A percentile compares a stretch with the other conserved stretches of the same genome.
Evolutionary conservation across 2,329 filamentous ascomycete genomes (phyloP).

Genomic region (Dendrostoma leiphaemia): DNA sequence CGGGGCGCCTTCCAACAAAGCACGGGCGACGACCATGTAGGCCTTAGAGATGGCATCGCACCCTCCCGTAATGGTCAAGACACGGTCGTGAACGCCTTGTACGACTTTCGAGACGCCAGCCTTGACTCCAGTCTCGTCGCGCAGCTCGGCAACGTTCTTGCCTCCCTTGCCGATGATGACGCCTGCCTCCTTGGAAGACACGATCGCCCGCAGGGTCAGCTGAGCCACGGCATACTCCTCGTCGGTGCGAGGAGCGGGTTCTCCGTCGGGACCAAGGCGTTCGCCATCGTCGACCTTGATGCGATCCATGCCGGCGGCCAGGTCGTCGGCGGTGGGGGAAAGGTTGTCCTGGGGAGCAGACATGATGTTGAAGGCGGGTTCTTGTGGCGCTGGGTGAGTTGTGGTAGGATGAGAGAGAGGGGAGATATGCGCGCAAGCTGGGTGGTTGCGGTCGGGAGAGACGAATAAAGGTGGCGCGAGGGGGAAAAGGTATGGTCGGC

Average conservation of each 20-base stretch:
- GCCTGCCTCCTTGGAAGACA: conserved; percentile 97
- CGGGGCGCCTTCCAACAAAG: conserved; percentile 88
- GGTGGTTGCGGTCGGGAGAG: neutral
- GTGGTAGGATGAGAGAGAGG: neutral
- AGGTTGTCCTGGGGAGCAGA: conserved; percentile 59
- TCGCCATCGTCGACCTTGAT: conserved; percentile 64
- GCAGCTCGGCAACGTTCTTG: conserved; percentile 95
- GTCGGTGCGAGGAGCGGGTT: conserved; percentile 83
- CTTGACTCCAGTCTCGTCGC: conserved; percentile 96
- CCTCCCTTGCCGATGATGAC: conserved; percentile 99
- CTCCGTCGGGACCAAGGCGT: conserved; percentile 67
- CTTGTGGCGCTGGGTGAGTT: neutral
- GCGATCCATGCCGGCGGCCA: conserved; percentile 62
- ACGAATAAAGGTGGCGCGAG: conserved; percentile 10
- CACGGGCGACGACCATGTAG: conserved; percentile 89
- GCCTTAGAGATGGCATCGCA: conserved; percentile 87
- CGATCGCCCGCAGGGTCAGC: conserved; percentile 92
- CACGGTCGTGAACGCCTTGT: conserved; percentile 93
- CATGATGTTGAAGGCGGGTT: conserved; percentile 46
- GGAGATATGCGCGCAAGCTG: neutral
- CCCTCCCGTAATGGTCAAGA: conserved; percentile 89
- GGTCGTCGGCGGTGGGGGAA: conserved; percentile 57
- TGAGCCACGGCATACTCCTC: conserved; percentile 94
- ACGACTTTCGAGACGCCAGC: conserved; percentile 99
- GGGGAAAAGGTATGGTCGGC: neutral